Conservation (phyloP, 2,329 filamentous ascomycete species). For the Epichloe elymi region DNA sequence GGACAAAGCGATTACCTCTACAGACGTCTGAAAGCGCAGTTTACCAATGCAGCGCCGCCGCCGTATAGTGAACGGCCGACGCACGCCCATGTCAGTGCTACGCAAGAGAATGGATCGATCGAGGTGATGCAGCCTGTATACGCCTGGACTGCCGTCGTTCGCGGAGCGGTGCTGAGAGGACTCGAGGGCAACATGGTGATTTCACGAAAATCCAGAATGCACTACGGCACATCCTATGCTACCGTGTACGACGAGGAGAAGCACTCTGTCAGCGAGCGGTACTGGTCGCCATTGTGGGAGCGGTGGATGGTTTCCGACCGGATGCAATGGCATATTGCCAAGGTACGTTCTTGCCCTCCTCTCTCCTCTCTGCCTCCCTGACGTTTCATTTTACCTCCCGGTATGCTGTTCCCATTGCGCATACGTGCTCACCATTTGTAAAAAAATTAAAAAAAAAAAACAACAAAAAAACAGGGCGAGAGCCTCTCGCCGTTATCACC, state of each 20-base stretch:
- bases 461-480: slow-evolving; percentile 41
- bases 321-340: slow-evolving; percentile 78
- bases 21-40: slow-evolving; percentile 55
- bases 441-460: too few species aligned
- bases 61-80: slow-evolving; percentile 59
- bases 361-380: neutral
- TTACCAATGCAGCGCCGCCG: slow-evolving; percentile 43
- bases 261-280: slow-evolving; percentile 59
- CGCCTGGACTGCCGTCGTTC: slow-evolving; percentile 69
- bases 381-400: neutral
- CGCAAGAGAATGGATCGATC: slow-evolving; percentile 42
- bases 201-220: slow-evolving; percentile 58
- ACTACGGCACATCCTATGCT: slow-evolving; percentile 71
- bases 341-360: slow-evolving; percentile 35
- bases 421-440: too few species aligned
- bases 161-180: slow-evolving; percentile 62
- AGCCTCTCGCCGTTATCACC: slow-evolving; percentile 60
- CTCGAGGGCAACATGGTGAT: slow-evolving; percentile 71
- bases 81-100: slow-evolving; percentile 37
- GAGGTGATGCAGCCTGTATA: slow-evolving; percentile 75
- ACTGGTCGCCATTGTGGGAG: slow-evolving; percentile 72
- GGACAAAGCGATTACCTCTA: slow-evolving; percentile 70
- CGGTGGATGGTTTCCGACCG: slow-evolving; percentile 72
- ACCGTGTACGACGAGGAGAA: slow-evolving; percentile 67
- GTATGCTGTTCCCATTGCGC: too few species aligned